These are phyloP conservation scores for Lachnellula cervina DNA, from an alignment of 2,329 filamentous ascomycete genomes.

Conservation along the genomic window DNA sequence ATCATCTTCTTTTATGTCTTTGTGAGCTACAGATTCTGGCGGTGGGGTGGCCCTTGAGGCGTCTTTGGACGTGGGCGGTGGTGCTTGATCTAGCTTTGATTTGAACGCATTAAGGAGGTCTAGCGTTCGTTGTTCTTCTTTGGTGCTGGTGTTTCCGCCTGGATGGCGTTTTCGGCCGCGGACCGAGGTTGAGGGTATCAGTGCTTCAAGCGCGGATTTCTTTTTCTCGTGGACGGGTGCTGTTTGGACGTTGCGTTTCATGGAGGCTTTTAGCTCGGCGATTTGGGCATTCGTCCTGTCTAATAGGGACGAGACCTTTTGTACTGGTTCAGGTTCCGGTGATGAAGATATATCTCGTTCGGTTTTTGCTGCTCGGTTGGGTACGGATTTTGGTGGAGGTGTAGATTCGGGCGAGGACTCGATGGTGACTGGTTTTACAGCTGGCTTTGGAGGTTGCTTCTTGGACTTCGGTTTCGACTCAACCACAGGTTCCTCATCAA, in stretches of 20 bases:
- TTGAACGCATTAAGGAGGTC: conserved; percentile 75
- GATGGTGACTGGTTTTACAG: conserved; percentile 29
- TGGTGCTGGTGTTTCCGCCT: conserved; percentile 47
- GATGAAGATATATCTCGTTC: conserved; percentile 35
- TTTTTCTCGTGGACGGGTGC: conserved; percentile 52
- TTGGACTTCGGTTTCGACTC: conserved; percentile 30
- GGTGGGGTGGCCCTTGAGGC: conserved; percentile 20
- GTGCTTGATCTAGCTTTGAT: conserved; percentile 60
- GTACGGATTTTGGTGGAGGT: conserved; percentile 23
- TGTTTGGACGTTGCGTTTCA: conserved; percentile 60
- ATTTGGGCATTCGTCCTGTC: conserved; percentile 76
- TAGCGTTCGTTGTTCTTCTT: conserved; percentile 60
- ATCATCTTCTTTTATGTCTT: conserved; percentile 41
- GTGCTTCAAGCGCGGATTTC: conserved; percentile 64
- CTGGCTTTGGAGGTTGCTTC: conserved; percentile 32
- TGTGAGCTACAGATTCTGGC: conserved; percentile 21
- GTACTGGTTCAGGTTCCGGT: conserved; percentile 33
- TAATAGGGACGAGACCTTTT: conserved; percentile 41
- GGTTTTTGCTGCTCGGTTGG: conserved; percentile 29
- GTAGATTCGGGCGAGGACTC: conserved; percentile 37
- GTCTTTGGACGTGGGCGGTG: conserved; percentile 36
- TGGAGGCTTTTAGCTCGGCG: conserved; percentile 72
- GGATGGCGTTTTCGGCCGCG: conserved; percentile 65
- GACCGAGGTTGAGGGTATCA: conserved; percentile 69
- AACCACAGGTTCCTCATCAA: conserved; percentile 43